Evolutionary conservation across 345 rosid species (phyloP).

Genomic region (Populus tremula): DNA sequence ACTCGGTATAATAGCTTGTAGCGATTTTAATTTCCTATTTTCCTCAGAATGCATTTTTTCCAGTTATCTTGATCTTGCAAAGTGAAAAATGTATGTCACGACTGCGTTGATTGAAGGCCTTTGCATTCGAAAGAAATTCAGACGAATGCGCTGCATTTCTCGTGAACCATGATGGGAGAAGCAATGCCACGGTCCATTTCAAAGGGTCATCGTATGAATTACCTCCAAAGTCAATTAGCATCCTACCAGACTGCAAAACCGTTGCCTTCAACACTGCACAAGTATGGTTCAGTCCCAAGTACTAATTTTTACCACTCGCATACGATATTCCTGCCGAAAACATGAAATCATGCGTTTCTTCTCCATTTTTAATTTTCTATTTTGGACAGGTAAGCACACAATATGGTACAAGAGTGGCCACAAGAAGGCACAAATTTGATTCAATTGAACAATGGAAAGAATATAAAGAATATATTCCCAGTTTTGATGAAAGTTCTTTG

Average conservation of each 20-base stretch:
- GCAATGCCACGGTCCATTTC: slow-evolving; percentile 35
- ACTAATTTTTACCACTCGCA: not conserved
- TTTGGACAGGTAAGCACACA: slow-evolving; percentile 45
- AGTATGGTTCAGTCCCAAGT: slow-evolving; percentile 31
- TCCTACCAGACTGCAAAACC: slow-evolving; percentile 61
- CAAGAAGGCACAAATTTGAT: slow-evolving; percentile 35
- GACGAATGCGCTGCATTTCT: slow-evolving; percentile 57
- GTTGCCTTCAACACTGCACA: slow-evolving; percentile 59
- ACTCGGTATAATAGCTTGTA: no score
- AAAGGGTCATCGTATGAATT: slow-evolving; percentile 36
- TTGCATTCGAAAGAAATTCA: slow-evolving; percentile 42
- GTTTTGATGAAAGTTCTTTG: slow-evolving; percentile 38
- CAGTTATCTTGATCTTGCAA: not conserved
- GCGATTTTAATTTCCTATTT: not conserved
- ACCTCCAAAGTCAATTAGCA: slow-evolving; percentile 58
- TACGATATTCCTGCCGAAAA: not conserved
- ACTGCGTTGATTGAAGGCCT: slow-evolving; percentile 34
- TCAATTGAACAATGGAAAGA: slow-evolving; percentile 47
- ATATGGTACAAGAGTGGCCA: slow-evolving; percentile 42
- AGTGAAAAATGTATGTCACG: not conserved
- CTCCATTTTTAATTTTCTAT: not conserved
- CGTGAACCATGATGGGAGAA: slow-evolving; percentile 40
- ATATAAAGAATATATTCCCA: slow-evolving; percentile 45
- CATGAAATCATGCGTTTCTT: not conserved
- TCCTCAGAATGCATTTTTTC: not conserved